Evolutionary conservation across 345 rosid genomes (phyloP).

Genomic region (Arabidopsis suecica): DNA sequence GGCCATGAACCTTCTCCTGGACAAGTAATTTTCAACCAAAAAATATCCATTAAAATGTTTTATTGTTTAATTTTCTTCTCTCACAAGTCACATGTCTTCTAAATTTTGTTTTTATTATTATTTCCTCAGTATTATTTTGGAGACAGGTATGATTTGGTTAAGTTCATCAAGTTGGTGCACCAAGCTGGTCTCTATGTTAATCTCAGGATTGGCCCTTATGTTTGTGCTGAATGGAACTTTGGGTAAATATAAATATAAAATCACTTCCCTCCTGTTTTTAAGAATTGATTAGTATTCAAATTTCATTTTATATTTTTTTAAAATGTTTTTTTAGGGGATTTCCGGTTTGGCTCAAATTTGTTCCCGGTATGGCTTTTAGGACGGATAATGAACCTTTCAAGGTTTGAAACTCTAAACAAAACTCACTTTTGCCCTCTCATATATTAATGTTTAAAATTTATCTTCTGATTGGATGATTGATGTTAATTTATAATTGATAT

Average conservation of each 20-base stretch:
- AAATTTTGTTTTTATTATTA: background rate
- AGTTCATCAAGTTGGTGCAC: conserved; percentile 79
- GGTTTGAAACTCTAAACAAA: conserved; percentile 47
- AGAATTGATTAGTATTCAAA: background rate
- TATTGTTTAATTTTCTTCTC: background rate
- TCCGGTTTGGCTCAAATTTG: conserved; percentile 92
- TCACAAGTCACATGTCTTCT: conserved; percentile 28
- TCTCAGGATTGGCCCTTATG: conserved; percentile 96
- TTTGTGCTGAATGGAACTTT: conserved; percentile 97
- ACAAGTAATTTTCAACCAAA: conserved; percentile 47
- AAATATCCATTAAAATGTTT: background rate
- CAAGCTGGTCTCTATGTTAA: conserved; percentile 90
- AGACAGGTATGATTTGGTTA: conserved; percentile 85
- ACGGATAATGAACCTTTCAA: conserved; percentile 86
- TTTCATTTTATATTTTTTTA: conserved; percentile 8
- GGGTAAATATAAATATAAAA: conserved; percentile 56
- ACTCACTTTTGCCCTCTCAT: background rate
- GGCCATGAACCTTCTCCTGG: conserved; percentile 97
- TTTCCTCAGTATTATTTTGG: conserved; percentile 72
- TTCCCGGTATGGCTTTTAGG: conserved; percentile 80
- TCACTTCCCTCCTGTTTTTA: background rate
- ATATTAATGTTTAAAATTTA: background rate
- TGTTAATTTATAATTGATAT: background rate
- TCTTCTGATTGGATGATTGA: background rate
- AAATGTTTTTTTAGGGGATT: conserved; percentile 63